Evolutionary conservation across 495 filamentous ascomycete genomes (phyloP), one percentile per base, ranked within the genome.

Genomic region (Penicillium fimorum): DNA sequence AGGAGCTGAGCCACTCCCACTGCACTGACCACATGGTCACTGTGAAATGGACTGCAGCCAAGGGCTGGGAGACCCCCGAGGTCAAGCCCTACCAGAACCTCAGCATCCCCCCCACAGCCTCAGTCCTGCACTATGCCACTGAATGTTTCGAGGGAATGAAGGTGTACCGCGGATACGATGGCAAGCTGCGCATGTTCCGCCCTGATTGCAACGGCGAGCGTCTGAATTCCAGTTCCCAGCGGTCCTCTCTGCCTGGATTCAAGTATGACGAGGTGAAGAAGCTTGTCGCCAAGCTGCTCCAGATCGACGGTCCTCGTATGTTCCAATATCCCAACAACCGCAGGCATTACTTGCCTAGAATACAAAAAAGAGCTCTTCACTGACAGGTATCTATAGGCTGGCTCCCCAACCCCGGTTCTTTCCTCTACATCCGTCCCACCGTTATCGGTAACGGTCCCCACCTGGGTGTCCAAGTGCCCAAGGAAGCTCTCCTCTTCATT

Each of bases 131-230:
- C 76, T 96, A 96, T 69, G 91, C 91, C 15, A 94, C 89, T 37
- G 87, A 93, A 64, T 96, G 91, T 73, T 96, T 96, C 74, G 91
- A 96, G 71, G 91, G 91, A 30, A 80, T 94, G 74, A 96, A 95
- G 71, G 84, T 82, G 37, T 95, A 92, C 77, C 89, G 91, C 53
- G 91, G 90, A 25, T 82, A 81, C 62, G 90, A 95, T 71, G 88
- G 88, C 45, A 84, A 84, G 56, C 77, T 97, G 53, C 89, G 92
- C 37, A 76, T 96, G 44, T 97, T 97, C 80, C 87, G 92, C 22
- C 89, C 91, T 1, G 76, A 90, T 60, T 75, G 81, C 58, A 97
- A 97, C 73, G 82, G 84, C 59, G 75, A 77, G 53, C 87, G 92
- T 60, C 87, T 96, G 79, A 68, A 75, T 37, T 82, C 77, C 56